Base-by-base conservation (phyloP, 805 yeast species). In the Metschnikowia borealis region DNA sequence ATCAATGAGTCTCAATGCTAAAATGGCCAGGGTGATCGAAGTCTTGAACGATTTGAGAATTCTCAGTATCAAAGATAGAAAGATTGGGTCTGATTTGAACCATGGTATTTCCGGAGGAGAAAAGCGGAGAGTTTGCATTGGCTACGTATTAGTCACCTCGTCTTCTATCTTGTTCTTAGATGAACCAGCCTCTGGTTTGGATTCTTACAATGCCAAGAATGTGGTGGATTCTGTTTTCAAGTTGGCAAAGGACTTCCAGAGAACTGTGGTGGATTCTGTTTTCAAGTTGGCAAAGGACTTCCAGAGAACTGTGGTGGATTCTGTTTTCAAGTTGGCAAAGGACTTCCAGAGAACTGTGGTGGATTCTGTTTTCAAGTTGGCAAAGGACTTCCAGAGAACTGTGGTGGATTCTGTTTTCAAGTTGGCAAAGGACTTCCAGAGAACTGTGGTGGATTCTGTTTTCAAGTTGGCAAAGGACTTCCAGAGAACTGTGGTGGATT, bases 91-190 rank as follows among this genome's bases (percentile, higher is more conserved):
- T 4, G 95, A 89, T 60, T 86, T 87, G 59, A 84, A 85, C 58
- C 79, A 97, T 58, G 99, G 99, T 0, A 88, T 92, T 13, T 86
- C 94, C 15, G 96, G 96, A 15, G 96, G 96, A 56, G 97, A 90
- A 61, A 89, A 89, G 65, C 74, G 96, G 60, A 78, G 97, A 60
- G 96, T 90, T 6, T 90, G 95, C 0, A 90, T 90, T 65, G 97
- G 96, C 0, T 89, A 96, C 66, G 97, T 90, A 63, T 72, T 90
- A 38, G 96, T 90, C 1, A 90, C 97, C 0, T 84, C 90, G 1
- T 97, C 97, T 0, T 79, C 90, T 0, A 81, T 90, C 39, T 67
- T 90, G 48, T 87, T 90, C 59, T 69, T 90, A 47, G 97, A 90
- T 68, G 97, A 90, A 64, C 97, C 97, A 23, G 90, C 99, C 0